phyloP scores from a whole-genome alignment of 1,139 yeast species.

The Geotrichum armillariae region DNA sequence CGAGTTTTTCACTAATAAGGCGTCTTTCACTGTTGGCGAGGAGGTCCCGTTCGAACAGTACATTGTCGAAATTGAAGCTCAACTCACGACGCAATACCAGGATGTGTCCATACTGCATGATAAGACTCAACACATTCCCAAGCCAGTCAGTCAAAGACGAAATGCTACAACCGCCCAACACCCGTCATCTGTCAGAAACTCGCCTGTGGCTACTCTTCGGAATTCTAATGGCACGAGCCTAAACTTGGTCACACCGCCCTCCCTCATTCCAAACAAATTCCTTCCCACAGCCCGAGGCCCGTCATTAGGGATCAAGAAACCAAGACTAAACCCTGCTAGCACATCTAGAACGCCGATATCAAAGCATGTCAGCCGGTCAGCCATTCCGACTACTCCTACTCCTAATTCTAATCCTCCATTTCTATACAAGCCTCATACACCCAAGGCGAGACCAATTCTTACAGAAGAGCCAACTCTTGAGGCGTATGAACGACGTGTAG shows the following conservation, averaged over 20 bases:
- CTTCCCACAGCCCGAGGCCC: neutral
- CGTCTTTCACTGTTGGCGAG: slow-evolving; percentile 25
- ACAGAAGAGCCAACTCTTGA: slow-evolving; percentile 1
- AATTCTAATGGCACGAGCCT: neutral
- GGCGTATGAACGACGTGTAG: neutral
- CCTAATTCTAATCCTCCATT: neutral
- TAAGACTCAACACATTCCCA: neutral
- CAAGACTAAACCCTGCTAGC: neutral
- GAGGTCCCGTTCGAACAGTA: slow-evolving; percentile 31
- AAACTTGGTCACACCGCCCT: neutral
- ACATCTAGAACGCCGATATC: neutral
- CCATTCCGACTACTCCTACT: neutral
- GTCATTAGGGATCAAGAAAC: slow-evolving; percentile 2
- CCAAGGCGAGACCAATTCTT: slow-evolving; percentile 14
- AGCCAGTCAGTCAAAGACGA: neutral
- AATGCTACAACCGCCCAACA: neutral
- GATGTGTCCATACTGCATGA: slow-evolving; percentile 16
- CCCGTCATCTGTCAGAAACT: neutral
- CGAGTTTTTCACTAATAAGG: slow-evolving; percentile 17
- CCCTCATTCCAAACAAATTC: neutral
- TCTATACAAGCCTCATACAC: slow-evolving; percentile 1
- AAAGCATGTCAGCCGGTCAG: neutral
- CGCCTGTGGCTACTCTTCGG: neutral
- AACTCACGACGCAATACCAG: slow-evolving; percentile 17
- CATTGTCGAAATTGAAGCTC: slow-evolving; percentile 28